Conservation (phyloP, 495 filamentous ascomycete genomes). For the Hypoxylon fuscum region DNA sequence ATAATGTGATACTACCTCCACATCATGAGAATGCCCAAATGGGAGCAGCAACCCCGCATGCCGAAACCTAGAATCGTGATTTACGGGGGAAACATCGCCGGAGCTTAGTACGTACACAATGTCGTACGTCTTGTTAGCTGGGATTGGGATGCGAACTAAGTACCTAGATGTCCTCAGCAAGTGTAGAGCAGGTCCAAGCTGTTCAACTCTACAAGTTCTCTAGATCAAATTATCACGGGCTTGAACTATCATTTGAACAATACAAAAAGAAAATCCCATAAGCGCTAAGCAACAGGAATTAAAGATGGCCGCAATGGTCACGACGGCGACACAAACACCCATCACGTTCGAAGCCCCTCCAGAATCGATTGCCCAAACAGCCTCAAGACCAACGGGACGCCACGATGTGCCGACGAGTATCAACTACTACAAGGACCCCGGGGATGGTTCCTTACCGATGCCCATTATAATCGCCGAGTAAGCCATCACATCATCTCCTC, state of each 20-base stretch:
- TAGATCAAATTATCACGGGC: not conserved
- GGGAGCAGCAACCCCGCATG: constrained; percentile 23
- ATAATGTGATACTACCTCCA: constrained; percentile 11
- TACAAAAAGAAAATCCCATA: not conserved
- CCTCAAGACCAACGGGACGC: constrained; percentile 7
- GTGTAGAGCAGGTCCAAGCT: not conserved
- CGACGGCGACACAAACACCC: not conserved
- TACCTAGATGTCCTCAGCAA: not conserved
- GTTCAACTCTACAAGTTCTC: not conserved
- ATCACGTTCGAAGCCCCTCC: not conserved
- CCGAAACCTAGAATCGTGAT: not conserved
- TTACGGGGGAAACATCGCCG: not conserved
- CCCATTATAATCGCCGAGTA: constrained; percentile 60
- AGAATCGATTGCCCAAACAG: not conserved
- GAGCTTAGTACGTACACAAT: constrained; percentile 1
- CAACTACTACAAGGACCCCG: constrained; percentile 69
- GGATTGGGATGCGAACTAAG: not conserved
- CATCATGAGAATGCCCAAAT: constrained; percentile 29
- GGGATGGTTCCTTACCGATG: constrained; percentile 65
- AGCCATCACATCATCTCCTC: constrained; percentile 4
- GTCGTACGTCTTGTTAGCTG: constrained; percentile 5
- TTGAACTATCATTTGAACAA: no score
- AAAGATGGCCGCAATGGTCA: constrained; percentile 22
- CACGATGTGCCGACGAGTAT: constrained; percentile 61
- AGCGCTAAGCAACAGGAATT: not conserved